These are phyloP conservation scores for Suhomyces pyralidae DNA, from an alignment of 805 yeast species.

Conservation along the genomic window DNA sequence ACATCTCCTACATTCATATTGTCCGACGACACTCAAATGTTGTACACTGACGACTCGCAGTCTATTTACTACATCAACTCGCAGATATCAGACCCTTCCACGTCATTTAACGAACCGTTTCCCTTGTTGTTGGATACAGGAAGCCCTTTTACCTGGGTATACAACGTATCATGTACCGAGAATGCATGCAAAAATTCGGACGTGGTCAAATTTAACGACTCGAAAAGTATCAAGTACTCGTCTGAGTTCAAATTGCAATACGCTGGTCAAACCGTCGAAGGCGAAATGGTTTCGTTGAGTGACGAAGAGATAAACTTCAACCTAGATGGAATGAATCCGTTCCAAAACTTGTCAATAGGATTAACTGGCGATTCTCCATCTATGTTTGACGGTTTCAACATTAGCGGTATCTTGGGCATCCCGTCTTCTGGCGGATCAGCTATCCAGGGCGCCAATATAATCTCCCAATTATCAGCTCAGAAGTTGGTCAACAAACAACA, in stretches of 20 bases:
- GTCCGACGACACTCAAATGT: slow-evolving; percentile 3
- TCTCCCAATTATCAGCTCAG: slow-evolving; percentile 35
- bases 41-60: slow-evolving; percentile 10
- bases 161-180: slow-evolving; percentile 47
- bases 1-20: slow-evolving; percentile 1
- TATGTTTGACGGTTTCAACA: slow-evolving; percentile 48
- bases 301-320: slow-evolving; percentile 31
- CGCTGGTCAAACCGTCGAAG: slow-evolving; percentile 53
- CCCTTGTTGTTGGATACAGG: slow-evolving; percentile 64
- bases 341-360: slow-evolving; percentile 48
- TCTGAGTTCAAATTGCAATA: slow-evolving; percentile 48
- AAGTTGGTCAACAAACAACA: slow-evolving; percentile 33
- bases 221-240: slow-evolving; percentile 13
- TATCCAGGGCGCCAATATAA: slow-evolving; percentile 39
- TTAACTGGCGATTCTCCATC: slow-evolving; percentile 51
- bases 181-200: slow-evolving; percentile 37
- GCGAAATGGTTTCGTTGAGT: slow-evolving; percentile 35
- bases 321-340: slow-evolving; percentile 25
- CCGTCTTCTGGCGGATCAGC: slow-evolving; percentile 23
- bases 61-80: slow-evolving; percentile 13
- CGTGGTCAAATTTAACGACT: slow-evolving; percentile 21
- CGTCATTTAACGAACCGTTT: slow-evolving; percentile 25
- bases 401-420: slow-evolving; percentile 61
- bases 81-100: slow-evolving; percentile 18
- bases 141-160: slow-evolving; percentile 62